Percentiles rank a stretch among this genome's conserved stretches.
phyloP scores from a whole-genome alignment of 805 yeast species.

The Candida taoyuanica region DNA sequence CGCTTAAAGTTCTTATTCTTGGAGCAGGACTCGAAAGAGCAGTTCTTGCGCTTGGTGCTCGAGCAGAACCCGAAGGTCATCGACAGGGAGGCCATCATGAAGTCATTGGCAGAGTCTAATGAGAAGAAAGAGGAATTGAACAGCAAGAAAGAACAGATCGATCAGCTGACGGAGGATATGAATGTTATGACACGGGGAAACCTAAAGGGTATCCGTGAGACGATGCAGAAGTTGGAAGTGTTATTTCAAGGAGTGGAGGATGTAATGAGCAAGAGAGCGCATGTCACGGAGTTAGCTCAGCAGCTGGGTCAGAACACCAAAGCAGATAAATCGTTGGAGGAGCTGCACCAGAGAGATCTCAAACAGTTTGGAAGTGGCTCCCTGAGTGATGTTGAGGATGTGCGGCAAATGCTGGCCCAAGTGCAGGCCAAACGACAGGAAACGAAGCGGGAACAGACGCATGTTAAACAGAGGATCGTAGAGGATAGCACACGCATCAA shows the following conservation, averaged over 20 bases:
- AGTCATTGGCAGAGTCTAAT: constrained; percentile 26
- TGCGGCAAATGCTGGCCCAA: too few species aligned
- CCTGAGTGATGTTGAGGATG: too few species aligned
- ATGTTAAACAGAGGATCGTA: too few species aligned
- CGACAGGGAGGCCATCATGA: constrained; percentile 32
- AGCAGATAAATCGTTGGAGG: too few species aligned
- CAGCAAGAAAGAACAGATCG: constrained; percentile 1
- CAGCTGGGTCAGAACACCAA: background rate
- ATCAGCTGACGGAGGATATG: constrained; percentile 1
- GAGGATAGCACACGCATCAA: too few species aligned
- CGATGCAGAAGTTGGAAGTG: constrained; percentile 7
- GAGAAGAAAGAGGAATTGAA: constrained; percentile 7
- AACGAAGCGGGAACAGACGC: too few species aligned
- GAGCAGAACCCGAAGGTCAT: constrained; percentile 28
- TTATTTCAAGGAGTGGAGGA: background rate
- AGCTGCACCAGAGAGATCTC: too few species aligned
- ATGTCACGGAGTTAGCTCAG: background rate
- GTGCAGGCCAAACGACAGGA: too few species aligned
- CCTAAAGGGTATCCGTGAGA: background rate
- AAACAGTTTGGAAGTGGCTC: too few species aligned
- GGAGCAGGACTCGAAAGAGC: constrained; percentile 70
- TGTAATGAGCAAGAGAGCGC: background rate
- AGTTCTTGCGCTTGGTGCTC: constrained; percentile 51
- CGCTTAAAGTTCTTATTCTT: constrained; percentile 59
- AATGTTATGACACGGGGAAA: background rate